Evolutionary conservation across 2,329 filamentous ascomycete species (phyloP), one percentile per base, ranked within the genome.

Genomic region (Ramichloridium luteum): DNA sequence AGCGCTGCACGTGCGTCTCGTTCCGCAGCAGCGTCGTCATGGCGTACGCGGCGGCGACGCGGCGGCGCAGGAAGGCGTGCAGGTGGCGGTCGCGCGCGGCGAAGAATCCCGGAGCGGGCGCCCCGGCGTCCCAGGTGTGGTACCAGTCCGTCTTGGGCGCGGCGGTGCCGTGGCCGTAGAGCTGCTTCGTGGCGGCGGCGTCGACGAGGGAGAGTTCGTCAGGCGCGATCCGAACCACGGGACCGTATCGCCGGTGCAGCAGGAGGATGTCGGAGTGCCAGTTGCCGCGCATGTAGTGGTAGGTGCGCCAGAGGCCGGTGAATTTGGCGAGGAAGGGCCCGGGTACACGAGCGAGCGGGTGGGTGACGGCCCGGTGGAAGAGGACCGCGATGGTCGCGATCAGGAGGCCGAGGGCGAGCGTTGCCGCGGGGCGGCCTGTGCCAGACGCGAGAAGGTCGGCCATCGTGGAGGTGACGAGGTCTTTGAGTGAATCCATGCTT

Each of bases 131-230:
- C 36, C 38, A 37, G 13, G 36, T 27, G 23, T 32, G 9, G 23
- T 37, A 34, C 30, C 34, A 29, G 16, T 31, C 16, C 4, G 27
- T 34, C 25, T 64, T 64, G 32, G 61, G 36, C 35, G 62, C 61
- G 3, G 45, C 45, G 20, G 27, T 39, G 8, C 35, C 32, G 15
- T 33, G 32, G 12, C 50, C 49, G 39, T 57, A 57, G 15, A 64
- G 60, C 17, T 62, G 56, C 39, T 55, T 53, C 54, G 62, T 67
- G 3, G 52, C 51, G 3, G 48, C 30, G 6, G 49, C 39, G 18
- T 55, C 47, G 23, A 51, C 56, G 39, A 63, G 66, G 3, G 61
- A 59, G 1, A 68, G 53, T 40, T 67, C 62, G 34, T 64, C 55
- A 2, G 65, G 64, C 3, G 55, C 57, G 23, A 67, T 49, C 13